These are phyloP conservation scores for Suillus sp. DNA, from an alignment of 768 basidiomycete genomes.

Conservation along the genomic window DNA sequence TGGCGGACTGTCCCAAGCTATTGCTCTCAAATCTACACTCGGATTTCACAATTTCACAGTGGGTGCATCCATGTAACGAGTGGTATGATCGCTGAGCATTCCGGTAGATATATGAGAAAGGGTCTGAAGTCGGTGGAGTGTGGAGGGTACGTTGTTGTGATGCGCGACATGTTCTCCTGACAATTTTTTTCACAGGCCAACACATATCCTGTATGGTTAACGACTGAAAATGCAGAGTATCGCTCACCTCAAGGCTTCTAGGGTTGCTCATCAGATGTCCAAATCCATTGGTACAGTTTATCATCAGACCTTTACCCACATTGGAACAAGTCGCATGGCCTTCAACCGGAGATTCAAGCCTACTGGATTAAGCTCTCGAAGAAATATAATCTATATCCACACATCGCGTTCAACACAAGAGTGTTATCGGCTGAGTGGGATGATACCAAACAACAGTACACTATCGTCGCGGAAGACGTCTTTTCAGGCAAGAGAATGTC, in stretches of 20 bases:
- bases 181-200: slow-evolving; percentile 27
- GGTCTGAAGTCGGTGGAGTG: slow-evolving; percentile 47
- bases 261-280: slow-evolving; percentile 50
- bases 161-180: neutral
- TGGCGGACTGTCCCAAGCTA: slow-evolving; percentile 46
- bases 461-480: slow-evolving; percentile 36
- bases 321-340: slow-evolving; percentile 45
- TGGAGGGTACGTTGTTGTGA: slow-evolving; percentile 47
- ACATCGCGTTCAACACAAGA: slow-evolving; percentile 45
- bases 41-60: slow-evolving; percentile 44
- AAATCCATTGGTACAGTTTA: slow-evolving; percentile 46
- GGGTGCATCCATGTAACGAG: slow-evolving; percentile 13
- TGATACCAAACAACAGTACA: slow-evolving; percentile 35
- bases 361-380: slow-evolving; percentile 45
- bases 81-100: neutral
- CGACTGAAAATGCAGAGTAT: neutral
- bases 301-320: slow-evolving; percentile 49
- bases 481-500: slow-evolving; percentile 31
- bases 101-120: slow-evolving; percentile 50
- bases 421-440: slow-evolving; percentile 53
- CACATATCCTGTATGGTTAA: slow-evolving; percentile 24
- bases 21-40: slow-evolving; percentile 41
- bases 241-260: slow-evolving; percentile 13
- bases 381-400: slow-evolving; percentile 44
- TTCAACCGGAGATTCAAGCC: slow-evolving; percentile 42